Evolutionary conservation across 2,329 filamentous ascomycete species (phyloP).

Genomic region (Coniochaeta sp.): DNA sequence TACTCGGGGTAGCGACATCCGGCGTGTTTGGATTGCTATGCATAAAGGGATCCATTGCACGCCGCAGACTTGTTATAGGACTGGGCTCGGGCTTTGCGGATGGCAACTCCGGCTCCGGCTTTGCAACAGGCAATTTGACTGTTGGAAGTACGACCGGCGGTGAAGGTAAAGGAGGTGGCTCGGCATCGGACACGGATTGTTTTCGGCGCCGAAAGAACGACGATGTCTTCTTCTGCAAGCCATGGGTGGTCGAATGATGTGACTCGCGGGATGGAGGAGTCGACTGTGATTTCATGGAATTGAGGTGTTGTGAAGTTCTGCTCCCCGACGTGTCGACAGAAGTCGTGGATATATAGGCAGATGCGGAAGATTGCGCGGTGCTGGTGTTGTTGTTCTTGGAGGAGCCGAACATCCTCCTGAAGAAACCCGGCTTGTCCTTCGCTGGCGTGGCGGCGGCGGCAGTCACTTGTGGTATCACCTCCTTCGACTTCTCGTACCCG

Average conservation of each 20-base stretch:
- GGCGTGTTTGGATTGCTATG: constrained; percentile 22
- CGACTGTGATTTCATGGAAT: constrained; percentile 37
- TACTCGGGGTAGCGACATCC: constrained; percentile 15
- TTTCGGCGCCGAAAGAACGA: constrained; percentile 92
- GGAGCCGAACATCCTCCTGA: constrained; percentile 82
- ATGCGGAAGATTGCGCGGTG: constrained; percentile 11
- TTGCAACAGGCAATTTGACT: constrained; percentile 18
- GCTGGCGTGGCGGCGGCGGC: constrained; percentile 25
- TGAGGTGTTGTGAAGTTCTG: constrained; percentile 32
- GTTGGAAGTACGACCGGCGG: constrained; percentile 18
- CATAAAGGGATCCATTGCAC: constrained; percentile 83
- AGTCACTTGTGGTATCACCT: constrained; percentile 18
- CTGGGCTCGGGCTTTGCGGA: constrained; percentile 38
- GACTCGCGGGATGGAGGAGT: constrained; percentile 45
- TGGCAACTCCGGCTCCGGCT: constrained; percentile 14
- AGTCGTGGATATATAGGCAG: constrained; percentile 25
- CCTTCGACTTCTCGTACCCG: constrained; percentile 52
- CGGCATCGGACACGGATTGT: constrained; percentile 70
- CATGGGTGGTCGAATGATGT: constrained; percentile 34
- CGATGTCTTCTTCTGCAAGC: constrained; percentile 80
- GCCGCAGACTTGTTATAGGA: constrained; percentile 71
- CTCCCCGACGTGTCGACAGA: constrained; percentile 28
- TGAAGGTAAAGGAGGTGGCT: constrained; percentile 31
- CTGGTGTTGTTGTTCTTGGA: constrained; percentile 43
- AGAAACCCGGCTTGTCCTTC: constrained; percentile 79